Evolutionary conservation across 495 filamentous ascomycete species (phyloP), one percentile per base, ranked within the genome.

Genomic region (Schizothecium vesticola): DNA sequence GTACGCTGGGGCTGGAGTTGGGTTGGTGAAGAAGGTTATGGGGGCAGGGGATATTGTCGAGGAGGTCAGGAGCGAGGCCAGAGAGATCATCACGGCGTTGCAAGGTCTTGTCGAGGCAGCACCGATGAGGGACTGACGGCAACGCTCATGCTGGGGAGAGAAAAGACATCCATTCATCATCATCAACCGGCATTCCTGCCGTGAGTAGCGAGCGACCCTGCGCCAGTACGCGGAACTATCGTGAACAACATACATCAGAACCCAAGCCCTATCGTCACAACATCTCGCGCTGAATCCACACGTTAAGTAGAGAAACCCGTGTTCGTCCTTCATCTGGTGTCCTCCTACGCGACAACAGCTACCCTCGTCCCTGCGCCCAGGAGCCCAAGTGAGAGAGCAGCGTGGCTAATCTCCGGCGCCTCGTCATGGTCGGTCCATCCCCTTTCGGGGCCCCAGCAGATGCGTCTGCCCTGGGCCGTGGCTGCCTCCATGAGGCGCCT

Each of bases 371-470:
- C 62, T 11, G 25, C 62, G 16, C 36, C 43, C 1, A 51, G 16
- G 43, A 51, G 43, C 1, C 43, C 43, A 3, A 51, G 43, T 8
- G 43, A 51, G 43, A 51, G 43, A 12, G 43, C 43, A 9, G 43
- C 43, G 19, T 51, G 19, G 16, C 12, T n/a, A 19, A 51, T 19
- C 3, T 51, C 43, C 1, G 43, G 43, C 19, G 43, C 77, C 29
- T 78, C 78, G 13, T 80, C 81, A 6, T 73, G 72, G 58, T 83
- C 77, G 1, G 80, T 82, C 90, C 91, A 93, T 9, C 90, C 87
- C 64, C 89, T 80, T 69, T 91, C 85, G 9, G 86, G 86, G 4
- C 90, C 91, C 90, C 91, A 94, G 21, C 77, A 76, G 26, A 93
- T 83, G 67, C 79, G 82, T 73, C 86, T 86, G 9, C 82, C 75